A percentile compares a stretch with the other conserved stretches of the same genome.
Evolutionary conservation across 2,329 filamentous ascomycete genomes (phyloP).

Genomic region (Monilinia vaccinii-corymbosi): DNA sequence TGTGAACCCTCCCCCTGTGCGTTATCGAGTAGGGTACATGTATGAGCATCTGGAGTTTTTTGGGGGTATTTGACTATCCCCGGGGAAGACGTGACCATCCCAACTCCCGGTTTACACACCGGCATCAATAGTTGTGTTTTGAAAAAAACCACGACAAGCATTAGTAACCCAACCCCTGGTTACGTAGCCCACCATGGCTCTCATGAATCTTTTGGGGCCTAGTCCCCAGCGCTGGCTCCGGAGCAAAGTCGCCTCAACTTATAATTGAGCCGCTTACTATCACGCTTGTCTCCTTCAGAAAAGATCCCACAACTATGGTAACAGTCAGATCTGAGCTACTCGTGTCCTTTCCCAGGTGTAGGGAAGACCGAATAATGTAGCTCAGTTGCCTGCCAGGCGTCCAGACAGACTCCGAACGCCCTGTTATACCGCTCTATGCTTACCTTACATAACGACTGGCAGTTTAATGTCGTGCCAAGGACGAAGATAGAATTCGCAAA

Average conservation of each 20-base stretch:
- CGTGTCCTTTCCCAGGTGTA: not conserved
- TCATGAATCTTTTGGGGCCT: constrained; percentile 38
- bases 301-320: constrained; percentile 25
- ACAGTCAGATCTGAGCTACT: not conserved
- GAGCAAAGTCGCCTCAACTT: constrained; percentile 38
- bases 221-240: constrained; percentile 49
- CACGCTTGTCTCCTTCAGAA: constrained; percentile 51
- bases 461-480: constrained; percentile 37
- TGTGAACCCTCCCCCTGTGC: not conserved
- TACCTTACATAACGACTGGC: constrained; percentile 18
- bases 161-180: not conserved
- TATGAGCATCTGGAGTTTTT: constrained; percentile 7
- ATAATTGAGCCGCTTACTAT: constrained; percentile 40
- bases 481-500: constrained; percentile 17
- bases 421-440: constrained; percentile 9
- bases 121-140: not conserved
- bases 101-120: constrained; percentile 29
- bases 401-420: constrained; percentile 11
- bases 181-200: not conserved
- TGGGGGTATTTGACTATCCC: constrained; percentile 12
- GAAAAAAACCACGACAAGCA: not conserved
- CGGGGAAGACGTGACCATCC: constrained; percentile 43
- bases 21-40: not conserved
- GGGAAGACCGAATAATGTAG: not conserved
- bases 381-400: constrained; percentile 8